Conservation (phyloP, 208 protist genomes). For the Tetramitus jugosus region DNA sequence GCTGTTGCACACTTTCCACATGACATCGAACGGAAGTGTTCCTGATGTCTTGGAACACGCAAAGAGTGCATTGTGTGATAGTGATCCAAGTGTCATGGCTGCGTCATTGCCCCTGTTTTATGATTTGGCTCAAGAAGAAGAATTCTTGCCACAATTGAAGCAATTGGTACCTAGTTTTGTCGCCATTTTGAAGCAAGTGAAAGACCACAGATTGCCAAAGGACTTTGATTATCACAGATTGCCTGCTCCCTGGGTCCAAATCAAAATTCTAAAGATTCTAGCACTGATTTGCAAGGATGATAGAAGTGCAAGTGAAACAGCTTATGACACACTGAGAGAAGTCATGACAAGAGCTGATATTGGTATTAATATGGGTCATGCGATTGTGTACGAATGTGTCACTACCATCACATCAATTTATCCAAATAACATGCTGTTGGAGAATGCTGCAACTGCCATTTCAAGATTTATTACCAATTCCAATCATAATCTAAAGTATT, state of each 20-base stretch:
- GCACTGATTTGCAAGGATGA: conserved; percentile 58
- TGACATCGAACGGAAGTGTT: conserved; percentile 32
- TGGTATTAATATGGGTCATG: conserved; percentile 72
- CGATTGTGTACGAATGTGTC: conserved; percentile 71
- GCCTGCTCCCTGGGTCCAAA: conserved; percentile 93
- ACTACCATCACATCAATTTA: conserved; percentile 72
- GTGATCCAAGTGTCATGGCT: conserved; percentile 88
- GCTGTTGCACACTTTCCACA: conserved; percentile 71
- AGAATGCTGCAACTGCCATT: conserved; percentile 57
- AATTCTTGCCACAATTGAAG: conserved; percentile 46
- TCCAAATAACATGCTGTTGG: conserved; percentile 64
- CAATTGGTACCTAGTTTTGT: conserved; percentile 77
- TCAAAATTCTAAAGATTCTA: conserved; percentile 74
- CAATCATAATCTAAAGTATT: conserved; percentile 83
- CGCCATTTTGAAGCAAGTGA: conserved; percentile 80
- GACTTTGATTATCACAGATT: conserved; percentile 89
- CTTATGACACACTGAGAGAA: conserved; percentile 65
- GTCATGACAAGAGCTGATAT: conserved; percentile 73
- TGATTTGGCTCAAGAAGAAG: conserved; percentile 38
- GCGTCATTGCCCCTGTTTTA: conserved; percentile 69
- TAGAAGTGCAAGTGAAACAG: conserved; percentile 37
- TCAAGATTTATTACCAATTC: conserved; percentile 58
- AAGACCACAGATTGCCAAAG: conserved; percentile 69
- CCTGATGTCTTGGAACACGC: conserved; percentile 49
- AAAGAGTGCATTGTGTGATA: conserved; percentile 73